Percentiles rank a stretch among this genome's conserved stretches.
These are phyloP conservation scores for Cokeromyces recurvatus DNA, from an alignment of 371 early-diverging fungal genomes.

Conservation along the genomic window DNA sequence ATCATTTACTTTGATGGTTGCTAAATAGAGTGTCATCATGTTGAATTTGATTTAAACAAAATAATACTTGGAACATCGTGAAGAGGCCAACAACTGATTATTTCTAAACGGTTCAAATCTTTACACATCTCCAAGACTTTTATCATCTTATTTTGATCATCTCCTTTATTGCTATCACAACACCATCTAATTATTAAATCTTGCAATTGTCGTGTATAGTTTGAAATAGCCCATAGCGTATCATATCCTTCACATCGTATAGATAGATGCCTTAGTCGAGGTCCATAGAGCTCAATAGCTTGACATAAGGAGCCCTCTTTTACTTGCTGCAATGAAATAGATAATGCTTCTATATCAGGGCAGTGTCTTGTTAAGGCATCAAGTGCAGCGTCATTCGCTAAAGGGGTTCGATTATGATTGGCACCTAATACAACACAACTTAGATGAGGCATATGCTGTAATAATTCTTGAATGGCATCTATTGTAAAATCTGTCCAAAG, in stretches of 20 bases:
- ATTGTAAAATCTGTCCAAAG: slow-evolving; percentile 43
- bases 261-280: slow-evolving; percentile 19
- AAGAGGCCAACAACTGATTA: slow-evolving; percentile 35
- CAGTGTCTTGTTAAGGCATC: slow-evolving; percentile 19
- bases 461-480: slow-evolving; percentile 23
- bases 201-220: slow-evolving; percentile 20
- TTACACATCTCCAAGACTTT: slow-evolving; percentile 25
- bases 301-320: slow-evolving; percentile 24
- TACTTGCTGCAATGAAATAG: slow-evolving; percentile 40
- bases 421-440: slow-evolving; percentile 24
- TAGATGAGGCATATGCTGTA: slow-evolving; percentile 20
- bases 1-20: not conserved
- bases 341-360: slow-evolving; percentile 13
- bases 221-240: slow-evolving; percentile 25
- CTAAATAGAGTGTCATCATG: not conserved
- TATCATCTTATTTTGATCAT: no score
- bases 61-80: slow-evolving; percentile 32
- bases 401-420: slow-evolving; percentile 35
- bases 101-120: slow-evolving; percentile 22
- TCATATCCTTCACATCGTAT: slow-evolving; percentile 30
- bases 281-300: slow-evolving; percentile 20
- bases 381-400: slow-evolving; percentile 33
- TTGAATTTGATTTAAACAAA: slow-evolving; percentile 7
- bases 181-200: slow-evolving; percentile 22
- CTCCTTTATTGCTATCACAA: no score